phyloP scores from a whole-genome alignment of 768 basidiomycete genomes.

The Lactarius vividus region DNA sequence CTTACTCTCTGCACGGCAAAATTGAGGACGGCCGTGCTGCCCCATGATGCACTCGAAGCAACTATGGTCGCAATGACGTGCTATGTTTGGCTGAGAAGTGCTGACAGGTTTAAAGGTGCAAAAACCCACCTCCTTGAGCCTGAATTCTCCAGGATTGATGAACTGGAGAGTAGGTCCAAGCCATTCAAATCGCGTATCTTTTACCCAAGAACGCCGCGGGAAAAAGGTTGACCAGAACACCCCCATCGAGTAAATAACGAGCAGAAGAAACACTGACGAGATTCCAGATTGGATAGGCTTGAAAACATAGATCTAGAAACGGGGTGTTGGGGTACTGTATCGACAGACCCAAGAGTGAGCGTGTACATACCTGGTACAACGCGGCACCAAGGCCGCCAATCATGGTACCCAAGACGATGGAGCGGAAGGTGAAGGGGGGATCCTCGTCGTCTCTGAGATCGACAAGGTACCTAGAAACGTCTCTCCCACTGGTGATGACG shows the following conservation, averaged over 20 bases:
- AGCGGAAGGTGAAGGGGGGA: slow-evolving; percentile 55
- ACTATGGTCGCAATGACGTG: slow-evolving; percentile 59
- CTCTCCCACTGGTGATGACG: slow-evolving; percentile 39
- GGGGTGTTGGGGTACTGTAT: neutral
- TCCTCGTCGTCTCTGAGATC: slow-evolving; percentile 59
- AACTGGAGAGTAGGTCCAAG: slow-evolving; percentile 44
- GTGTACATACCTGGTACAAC: slow-evolving; percentile 46
- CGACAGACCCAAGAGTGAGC: neutral
- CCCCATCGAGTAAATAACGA: slow-evolving; percentile 51
- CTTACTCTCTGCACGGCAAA: slow-evolving; percentile 59
- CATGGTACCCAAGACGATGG: slow-evolving; percentile 51
- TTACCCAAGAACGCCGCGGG: slow-evolving; percentile 42
- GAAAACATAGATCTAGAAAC: slow-evolving; percentile 52
- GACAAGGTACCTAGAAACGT: slow-evolving; percentile 55
- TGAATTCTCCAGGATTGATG: slow-evolving; percentile 57
- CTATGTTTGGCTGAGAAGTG: slow-evolving; percentile 35
- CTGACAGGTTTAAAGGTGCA: neutral
- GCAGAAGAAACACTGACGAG: slow-evolving; percentile 55
- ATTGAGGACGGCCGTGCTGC: slow-evolving; percentile 54
- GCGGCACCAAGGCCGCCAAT: slow-evolving; percentile 58
- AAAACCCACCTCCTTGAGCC: slow-evolving; percentile 52
- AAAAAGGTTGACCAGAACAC: slow-evolving; percentile 49
- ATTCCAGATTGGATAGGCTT: slow-evolving; percentile 54
- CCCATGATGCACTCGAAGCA: slow-evolving; percentile 53
- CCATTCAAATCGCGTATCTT: slow-evolving; percentile 43